Evolutionary conservation across 192 early-diverging fungal species (phyloP).

Genomic region (Gamsiella multidivaricata): DNA sequence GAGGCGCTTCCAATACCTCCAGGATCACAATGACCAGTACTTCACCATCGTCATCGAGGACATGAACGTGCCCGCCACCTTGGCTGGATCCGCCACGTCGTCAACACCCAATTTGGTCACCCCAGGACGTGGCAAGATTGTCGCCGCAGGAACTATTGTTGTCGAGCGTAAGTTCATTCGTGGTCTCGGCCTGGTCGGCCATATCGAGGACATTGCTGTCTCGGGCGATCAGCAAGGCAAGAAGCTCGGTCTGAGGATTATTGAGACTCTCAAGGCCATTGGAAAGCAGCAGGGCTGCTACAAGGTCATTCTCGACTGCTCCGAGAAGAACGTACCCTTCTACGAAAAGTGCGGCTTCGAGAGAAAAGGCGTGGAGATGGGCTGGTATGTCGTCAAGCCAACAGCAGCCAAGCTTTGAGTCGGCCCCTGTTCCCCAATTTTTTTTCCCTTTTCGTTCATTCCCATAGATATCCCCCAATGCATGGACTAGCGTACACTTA

Average conservation of each 20-base stretch:
- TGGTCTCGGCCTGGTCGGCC: conserved; percentile 79
- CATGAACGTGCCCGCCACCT: conserved; percentile 36
- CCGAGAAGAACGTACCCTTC: conserved; percentile 85
- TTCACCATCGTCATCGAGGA: conserved; percentile 81
- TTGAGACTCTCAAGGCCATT: conserved; percentile 86
- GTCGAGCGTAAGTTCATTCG: conserved; percentile 91
- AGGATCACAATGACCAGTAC: conserved; percentile 82
- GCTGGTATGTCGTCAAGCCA: conserved; percentile 64
- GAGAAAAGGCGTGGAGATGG: conserved; percentile 79
- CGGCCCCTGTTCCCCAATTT: not conserved
- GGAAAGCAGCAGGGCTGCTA: conserved; percentile 84
- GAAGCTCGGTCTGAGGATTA: conserved; percentile 72
- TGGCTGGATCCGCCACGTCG: conserved; percentile 16
- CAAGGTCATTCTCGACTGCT: conserved; percentile 76
- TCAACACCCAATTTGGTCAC: conserved; percentile 60
- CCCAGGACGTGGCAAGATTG: conserved; percentile 66
- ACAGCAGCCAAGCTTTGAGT: conserved; percentile 31
- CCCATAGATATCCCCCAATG: not conserved
- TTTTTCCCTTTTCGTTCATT: not conserved
- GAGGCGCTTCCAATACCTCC: conserved; percentile 81
- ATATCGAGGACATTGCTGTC: conserved; percentile 84
- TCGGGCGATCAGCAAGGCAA: conserved; percentile 69
- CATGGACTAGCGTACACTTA: too few relatives aligned
- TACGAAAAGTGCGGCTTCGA: conserved; percentile 89
- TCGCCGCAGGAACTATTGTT: conserved; percentile 83